A percentile compares a stretch with the other conserved stretches of the same genome.
phyloP scores from a whole-genome alignment of 73 alveolate species.

The Tetrahymena elliotti region DNA sequence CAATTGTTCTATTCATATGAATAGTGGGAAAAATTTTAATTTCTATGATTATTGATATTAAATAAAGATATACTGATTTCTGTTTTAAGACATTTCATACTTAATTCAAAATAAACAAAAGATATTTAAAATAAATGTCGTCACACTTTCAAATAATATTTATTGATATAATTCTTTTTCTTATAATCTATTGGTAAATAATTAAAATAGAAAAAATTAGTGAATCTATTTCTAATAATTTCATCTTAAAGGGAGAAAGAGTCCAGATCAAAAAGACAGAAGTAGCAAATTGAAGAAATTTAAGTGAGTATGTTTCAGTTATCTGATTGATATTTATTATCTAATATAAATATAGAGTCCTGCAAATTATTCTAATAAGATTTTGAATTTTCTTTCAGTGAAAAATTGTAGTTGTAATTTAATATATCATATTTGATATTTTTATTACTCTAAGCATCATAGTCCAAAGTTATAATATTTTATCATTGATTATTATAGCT shows the following conservation, averaged over 20 bases:
- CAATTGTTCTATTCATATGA: too few relatives aligned
- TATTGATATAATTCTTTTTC: background rate
- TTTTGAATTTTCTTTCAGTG: too few relatives aligned
- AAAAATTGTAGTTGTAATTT: too few relatives aligned
- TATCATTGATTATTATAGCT: background rate
- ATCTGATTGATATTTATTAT: background rate
- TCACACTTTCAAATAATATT: background rate
- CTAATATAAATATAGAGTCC: background rate
- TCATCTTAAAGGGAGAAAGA: background rate
- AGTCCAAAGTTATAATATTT: too few relatives aligned
- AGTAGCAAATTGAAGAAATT: background rate
- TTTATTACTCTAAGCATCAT: background rate
- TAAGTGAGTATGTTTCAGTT: background rate
- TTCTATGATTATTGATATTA: too few relatives aligned
- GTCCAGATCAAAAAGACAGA: background rate
- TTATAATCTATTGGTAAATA: background rate
- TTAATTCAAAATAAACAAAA: too few relatives aligned
- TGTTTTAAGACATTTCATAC: background rate
- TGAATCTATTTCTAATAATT: background rate
- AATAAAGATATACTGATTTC: too few relatives aligned
- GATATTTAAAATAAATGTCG: background rate
- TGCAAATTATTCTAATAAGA: background rate
- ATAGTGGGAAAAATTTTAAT: too few relatives aligned
- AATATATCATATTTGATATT: background rate
- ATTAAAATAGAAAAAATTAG: background rate